These are phyloP conservation scores for Komagataella pastoris DNA, from an alignment of 805 yeast genomes.

Conservation along the genomic window DNA sequence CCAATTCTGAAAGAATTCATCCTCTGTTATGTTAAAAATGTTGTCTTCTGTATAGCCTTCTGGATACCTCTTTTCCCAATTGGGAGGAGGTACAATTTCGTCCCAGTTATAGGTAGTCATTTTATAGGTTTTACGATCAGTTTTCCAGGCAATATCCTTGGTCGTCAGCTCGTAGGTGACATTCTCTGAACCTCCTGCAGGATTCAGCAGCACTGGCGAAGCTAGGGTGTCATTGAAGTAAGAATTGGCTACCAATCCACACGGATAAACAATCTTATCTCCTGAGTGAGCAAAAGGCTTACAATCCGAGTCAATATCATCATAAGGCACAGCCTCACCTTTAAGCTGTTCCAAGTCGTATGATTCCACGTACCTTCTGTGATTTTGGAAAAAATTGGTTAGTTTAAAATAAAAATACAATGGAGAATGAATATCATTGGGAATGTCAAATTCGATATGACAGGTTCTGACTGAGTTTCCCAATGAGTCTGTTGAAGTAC, in stretches of 20 bases:
- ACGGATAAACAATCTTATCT: conserved; percentile 56
- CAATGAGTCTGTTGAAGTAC: conserved; percentile 19
- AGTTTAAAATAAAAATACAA: conserved; percentile 70
- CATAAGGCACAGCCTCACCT: conserved; percentile 53
- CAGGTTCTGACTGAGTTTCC: conserved; percentile 33
- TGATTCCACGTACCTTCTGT: conserved; percentile 82
- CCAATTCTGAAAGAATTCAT: conserved; percentile 93
- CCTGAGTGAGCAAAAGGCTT: conserved; percentile 31
- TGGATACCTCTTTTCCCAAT: conserved; percentile 73
- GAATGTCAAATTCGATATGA: conserved; percentile 56
- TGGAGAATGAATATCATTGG: conserved; percentile 57
- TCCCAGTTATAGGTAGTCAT: conserved; percentile 52
- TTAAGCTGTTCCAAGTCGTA: conserved; percentile 69
- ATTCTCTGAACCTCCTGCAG: conserved; percentile 20
- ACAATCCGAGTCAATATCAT: conserved; percentile 37
- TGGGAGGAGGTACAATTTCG: conserved; percentile 88
- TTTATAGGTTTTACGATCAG: conserved; percentile 63
- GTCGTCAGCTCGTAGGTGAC: conserved; percentile 29
- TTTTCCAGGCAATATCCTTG: conserved; percentile 70
- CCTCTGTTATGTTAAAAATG: conserved; percentile 57
- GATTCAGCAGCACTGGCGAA: conserved; percentile 30
- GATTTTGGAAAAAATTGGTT: conserved; percentile 90
- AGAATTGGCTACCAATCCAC: conserved; percentile 92
- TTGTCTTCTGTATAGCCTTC: conserved; percentile 79
- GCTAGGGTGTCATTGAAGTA: conserved; percentile 79